These are phyloP conservation scores for Trypanosoma platydactyli DNA, from an alignment of 208 protist genomes.

Conservation along the genomic window DNA sequence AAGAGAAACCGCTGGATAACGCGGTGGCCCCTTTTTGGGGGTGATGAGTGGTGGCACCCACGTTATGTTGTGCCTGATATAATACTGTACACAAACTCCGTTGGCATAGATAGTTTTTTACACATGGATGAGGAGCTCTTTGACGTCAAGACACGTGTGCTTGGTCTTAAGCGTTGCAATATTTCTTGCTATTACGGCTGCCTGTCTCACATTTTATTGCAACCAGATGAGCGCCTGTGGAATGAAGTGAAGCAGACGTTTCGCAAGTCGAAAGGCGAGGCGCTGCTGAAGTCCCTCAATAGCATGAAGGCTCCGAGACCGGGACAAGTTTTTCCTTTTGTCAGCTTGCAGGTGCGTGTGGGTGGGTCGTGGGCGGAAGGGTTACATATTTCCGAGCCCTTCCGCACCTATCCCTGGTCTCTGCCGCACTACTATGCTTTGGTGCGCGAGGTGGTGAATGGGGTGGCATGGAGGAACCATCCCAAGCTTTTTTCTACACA, in stretches of 20 bases:
- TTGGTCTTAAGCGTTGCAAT: slow-evolving; percentile 15
- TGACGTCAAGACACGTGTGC: slow-evolving; percentile 14
- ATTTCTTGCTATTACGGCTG: slow-evolving; percentile 30
- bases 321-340: slow-evolving; percentile 13
- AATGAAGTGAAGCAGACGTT: neutral
- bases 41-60: slow-evolving; percentile 7
- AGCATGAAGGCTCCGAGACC: neutral
- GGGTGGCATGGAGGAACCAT: neutral
- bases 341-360: slow-evolving; percentile 27
- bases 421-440: slow-evolving; percentile 20
- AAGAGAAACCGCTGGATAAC: slow-evolving; percentile 10
- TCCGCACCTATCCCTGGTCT: slow-evolving; percentile 23
- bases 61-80: slow-evolving; percentile 12
- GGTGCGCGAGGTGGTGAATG: slow-evolving; percentile 13
- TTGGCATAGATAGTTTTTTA: slow-evolving; percentile 9
- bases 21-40: neutral
- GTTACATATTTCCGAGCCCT: slow-evolving; percentile 14
- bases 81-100: slow-evolving; percentile 19
- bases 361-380: slow-evolving; percentile 19
- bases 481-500: slow-evolving; percentile 6
- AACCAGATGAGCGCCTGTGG: slow-evolving; percentile 16
- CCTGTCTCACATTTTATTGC: slow-evolving; percentile 26
- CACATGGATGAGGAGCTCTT: slow-evolving; percentile 4
- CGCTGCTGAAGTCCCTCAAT: neutral
- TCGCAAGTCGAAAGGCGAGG: neutral